Percentiles rank a stretch among this genome's conserved stretches.
Evolutionary conservation across 805 yeast species (phyloP).

Genomic region (Peterozyma toletana): DNA sequence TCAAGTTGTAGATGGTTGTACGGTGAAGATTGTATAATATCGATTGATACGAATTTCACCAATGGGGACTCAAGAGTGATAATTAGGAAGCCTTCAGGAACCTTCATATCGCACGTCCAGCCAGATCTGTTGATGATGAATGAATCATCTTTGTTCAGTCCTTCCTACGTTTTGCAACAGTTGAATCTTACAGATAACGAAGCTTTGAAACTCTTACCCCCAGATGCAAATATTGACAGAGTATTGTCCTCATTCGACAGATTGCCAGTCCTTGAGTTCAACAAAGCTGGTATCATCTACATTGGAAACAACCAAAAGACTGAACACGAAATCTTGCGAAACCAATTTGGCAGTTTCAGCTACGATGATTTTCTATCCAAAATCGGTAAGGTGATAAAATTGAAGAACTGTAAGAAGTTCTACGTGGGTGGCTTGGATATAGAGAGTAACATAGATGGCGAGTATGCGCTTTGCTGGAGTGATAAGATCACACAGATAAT

Average conservation of each 20-base stretch:
- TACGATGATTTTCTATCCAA: constrained; percentile 53
- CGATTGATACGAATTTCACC: constrained; percentile 43
- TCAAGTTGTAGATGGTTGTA: constrained; percentile 44
- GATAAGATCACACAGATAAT: constrained; percentile 66
- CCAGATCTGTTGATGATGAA: constrained; percentile 26
- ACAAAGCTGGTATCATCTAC: constrained; percentile 73
- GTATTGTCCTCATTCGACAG: constrained; percentile 63
- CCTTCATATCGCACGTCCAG: constrained; percentile 35
- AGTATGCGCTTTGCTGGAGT: constrained; percentile 65
- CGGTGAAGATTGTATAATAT: constrained; percentile 44
- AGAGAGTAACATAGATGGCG: constrained; percentile 57
- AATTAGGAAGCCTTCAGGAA: constrained; percentile 64
- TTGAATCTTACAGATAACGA: neutral
- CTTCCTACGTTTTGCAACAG: neutral
- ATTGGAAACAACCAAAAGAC: constrained; percentile 59
- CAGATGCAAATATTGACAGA: constrained; percentile 30
- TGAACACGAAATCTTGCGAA: constrained; percentile 60
- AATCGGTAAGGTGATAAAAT: constrained; percentile 54
- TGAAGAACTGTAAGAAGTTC: constrained; percentile 46
- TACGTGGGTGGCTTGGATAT: constrained; percentile 78
- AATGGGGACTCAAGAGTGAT: constrained; percentile 47
- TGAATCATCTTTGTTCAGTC: constrained; percentile 4
- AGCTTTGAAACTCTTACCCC: neutral
- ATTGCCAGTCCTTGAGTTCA: constrained; percentile 70
- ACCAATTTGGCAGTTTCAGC: constrained; percentile 53